Base-by-base conservation (phyloP, 2,329 filamentous ascomycete species). In the Penicillium fuscoglaucum region DNA sequence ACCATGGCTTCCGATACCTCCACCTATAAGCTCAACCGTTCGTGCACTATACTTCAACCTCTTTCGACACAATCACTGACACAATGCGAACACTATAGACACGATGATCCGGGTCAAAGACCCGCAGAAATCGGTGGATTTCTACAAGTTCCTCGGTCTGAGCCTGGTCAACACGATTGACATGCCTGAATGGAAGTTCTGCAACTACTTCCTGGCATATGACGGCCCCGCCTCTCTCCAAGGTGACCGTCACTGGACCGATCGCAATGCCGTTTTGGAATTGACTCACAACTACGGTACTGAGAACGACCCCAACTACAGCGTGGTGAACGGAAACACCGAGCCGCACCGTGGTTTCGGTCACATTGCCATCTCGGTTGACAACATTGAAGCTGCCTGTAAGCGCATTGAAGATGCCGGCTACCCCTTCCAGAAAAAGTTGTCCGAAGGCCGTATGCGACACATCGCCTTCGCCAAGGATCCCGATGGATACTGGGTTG, bases 181-280 rank as follows among this genome's bases (percentile, higher is more conserved):
- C 62, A 90, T 91, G 71, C 90, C 93, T 15, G 92, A 96, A 60
- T 86, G 86, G 76, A 96, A 96, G 72, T 98, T 98, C 76, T 91
- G 95, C 70, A 86, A 97, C 29, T 98, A 98, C 82, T 98, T 98
- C 79, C 83, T 99, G 60, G 92, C 88, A 59, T 98, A 96, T 78
- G 89, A 96, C 73, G 84, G 86, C 33, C 85, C 91, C 10, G 81
- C 84, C 39, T 89, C 93, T 15, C 79, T 85, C n/a, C 95, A 90
- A 10, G 81, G 84, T 57, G 89, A 88, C 69, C 87, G 87, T 63
- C 85, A 88, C 70, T 93, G 88, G 80, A 85, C 84, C 6, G 91
- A 96, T 76, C 89, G 95, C 55, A 89, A 96, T 76, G 95, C 91
- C 47, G 84, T 98, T 41, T 86, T 99, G 64, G 95, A 99, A 77